Evolutionary conservation across 2,329 filamentous ascomycete genomes (phyloP).

Genomic region (Coniosporium tulheliwenetii): DNA sequence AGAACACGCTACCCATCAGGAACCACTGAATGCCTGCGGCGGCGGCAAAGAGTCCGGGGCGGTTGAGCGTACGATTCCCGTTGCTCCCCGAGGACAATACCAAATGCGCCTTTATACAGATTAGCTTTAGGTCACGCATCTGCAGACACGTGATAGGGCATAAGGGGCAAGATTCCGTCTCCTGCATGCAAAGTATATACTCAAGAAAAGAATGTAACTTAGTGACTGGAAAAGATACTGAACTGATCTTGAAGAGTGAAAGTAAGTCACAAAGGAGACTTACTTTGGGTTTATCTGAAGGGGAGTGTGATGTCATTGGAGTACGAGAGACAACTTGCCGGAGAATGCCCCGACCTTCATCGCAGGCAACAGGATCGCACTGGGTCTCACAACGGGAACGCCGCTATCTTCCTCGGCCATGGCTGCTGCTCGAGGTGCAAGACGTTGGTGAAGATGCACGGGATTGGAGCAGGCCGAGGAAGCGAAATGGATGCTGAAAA

Average conservation of each 20-base stretch:
- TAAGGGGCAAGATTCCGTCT: no score
- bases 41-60: slow-evolving; percentile 55
- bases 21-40: slow-evolving; percentile 70
- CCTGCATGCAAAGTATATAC: no score
- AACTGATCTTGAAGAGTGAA: neutral
- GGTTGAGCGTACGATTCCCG: slow-evolving; percentile 42
- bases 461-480: no score
- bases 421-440: no score
- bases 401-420: no score
- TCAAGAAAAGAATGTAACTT: neutral
- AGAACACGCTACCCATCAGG: slow-evolving; percentile 60
- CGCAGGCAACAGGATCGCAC: slow-evolving; percentile 10
- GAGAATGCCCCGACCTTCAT: slow-evolving; percentile 16
- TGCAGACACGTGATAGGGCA: no score
- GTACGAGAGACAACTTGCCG: slow-evolving; percentile 10
- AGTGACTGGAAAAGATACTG: neutral
- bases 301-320: no score
- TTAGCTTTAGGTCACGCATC: neutral
- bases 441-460: no score
- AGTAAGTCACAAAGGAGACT: neutral
- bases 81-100: slow-evolving; percentile 39
- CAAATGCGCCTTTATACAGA: slow-evolving; percentile 38
- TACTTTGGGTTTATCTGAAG: no score
- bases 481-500: neutral
- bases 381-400: no score